phyloP scores from a whole-genome alignment of 192 early-diverging fungal species.

The Backusella sp. region DNA sequence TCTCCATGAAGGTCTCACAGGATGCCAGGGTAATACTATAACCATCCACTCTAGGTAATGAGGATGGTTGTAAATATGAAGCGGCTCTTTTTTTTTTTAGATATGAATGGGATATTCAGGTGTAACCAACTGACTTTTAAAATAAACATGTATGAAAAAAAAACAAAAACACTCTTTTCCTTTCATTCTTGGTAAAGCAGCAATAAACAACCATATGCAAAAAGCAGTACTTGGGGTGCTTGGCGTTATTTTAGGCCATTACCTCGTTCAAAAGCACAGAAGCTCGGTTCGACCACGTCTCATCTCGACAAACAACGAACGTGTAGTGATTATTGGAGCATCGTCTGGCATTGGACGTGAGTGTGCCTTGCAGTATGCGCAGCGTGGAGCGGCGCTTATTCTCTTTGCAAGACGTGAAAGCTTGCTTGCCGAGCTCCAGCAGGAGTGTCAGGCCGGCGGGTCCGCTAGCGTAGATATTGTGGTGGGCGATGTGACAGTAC shows the following conservation, averaged over 20 bases:
- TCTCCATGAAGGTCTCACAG: too few relatives aligned
- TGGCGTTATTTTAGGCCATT: neutral
- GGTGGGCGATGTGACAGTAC: constrained; percentile 57
- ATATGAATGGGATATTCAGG: too few relatives aligned
- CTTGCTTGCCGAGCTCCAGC: constrained; percentile 47
- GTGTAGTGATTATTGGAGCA: constrained; percentile 74
- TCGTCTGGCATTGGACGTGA: constrained; percentile 76
- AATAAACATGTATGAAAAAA: neutral
- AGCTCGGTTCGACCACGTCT: neutral
- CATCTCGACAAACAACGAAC: constrained; percentile 29
- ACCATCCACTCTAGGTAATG: too few relatives aligned
- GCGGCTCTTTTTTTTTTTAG: too few relatives aligned
- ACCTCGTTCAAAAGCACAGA: neutral
- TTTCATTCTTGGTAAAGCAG: neutral
- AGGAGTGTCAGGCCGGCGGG: constrained; percentile 41
- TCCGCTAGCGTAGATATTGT: constrained; percentile 28
- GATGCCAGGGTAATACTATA: too few relatives aligned
- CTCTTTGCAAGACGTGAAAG: constrained; percentile 60
- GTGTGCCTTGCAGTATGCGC: constrained; percentile 66
- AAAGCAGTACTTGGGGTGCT: neutral
- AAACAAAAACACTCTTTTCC: neutral
- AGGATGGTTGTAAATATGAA: too few relatives aligned
- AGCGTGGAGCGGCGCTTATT: constrained; percentile 57
- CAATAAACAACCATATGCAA: neutral
- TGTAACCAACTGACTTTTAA: too few relatives aligned